Base-by-base conservation (phyloP, 1,139 yeast species). In the Scheffersomyces illinoinensis region DNA sequence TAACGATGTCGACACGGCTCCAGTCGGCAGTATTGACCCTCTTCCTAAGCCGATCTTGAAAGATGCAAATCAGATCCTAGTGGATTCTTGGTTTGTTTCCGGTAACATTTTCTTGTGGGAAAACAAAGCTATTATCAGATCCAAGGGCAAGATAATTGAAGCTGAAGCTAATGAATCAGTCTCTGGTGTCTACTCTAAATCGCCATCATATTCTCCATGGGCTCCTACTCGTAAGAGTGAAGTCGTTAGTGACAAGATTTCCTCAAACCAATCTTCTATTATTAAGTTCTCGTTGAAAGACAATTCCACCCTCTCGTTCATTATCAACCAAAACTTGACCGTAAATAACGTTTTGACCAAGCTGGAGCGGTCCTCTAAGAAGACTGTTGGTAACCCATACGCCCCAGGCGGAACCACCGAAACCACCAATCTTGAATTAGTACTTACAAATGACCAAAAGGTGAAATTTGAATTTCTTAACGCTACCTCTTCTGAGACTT, bases 1-100 rank as follows among this genome's bases (percentile, higher is more conserved):
- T 39, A 67, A 64, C 26, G 58, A 61, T 18, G 59, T 66, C 19
- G 62, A 67, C 33, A 57, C 61, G 19, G 68, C 65, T 5, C 64
- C 62, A 52, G 54, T 58, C 19, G 67, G 71, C 46, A 52, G 58
- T n/a, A 48, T 58, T 49, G 20, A 23, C 18, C 19, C 21, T n/a
- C 53, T 46, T 8, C 26, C 19, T 6, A 48, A 48, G 26, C 26
- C 21, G 21, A 20, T 48, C 24, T 14, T 48, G 26, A 48, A 24
- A 17, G 51, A 24, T 10, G 51, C 20, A n/a, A 24, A 48, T 8
- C 24, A 48, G 51, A n/a, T 23, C n/a, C 43, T 2, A 4, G 48
- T 56, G 20, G 26, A 56, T 47, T 53, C 53, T 6, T 58, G 60
- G 60, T 52, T 26, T 52, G 52, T 58, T 21, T 43, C 54, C 19